A percentile compares a stretch with the other conserved stretches of the same genome.
These are phyloP conservation scores for Verticillium longisporum DNA, from an alignment of 2,329 filamentous ascomycete genomes.

Conservation along the genomic window DNA sequence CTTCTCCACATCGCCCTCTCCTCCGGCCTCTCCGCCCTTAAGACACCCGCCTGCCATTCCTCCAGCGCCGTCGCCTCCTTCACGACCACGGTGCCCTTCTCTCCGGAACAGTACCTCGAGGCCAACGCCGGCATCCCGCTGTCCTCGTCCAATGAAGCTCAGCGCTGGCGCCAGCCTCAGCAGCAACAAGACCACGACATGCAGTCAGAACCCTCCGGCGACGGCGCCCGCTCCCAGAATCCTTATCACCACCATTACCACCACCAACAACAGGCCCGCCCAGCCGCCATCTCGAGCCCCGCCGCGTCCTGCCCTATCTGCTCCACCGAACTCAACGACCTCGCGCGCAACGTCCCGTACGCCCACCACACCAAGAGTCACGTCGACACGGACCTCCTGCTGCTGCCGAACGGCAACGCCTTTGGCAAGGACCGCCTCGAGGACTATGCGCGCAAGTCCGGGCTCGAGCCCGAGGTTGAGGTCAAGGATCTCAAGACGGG, in stretches of 20 bases:
- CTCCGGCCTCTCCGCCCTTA: conserved; percentile 87
- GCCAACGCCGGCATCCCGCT: too few relatives aligned
- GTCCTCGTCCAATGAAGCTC: not conserved
- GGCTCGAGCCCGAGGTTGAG: conserved; percentile 50
- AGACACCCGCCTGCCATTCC: conserved; percentile 89
- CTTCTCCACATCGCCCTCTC: conserved; percentile 86
- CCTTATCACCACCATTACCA: too few relatives aligned
- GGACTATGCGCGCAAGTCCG: conserved; percentile 73
- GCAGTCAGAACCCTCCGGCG: conserved; percentile 14
- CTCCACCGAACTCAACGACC: conserved; percentile 86
- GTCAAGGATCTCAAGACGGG: conserved; percentile 77
- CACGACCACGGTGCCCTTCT: not conserved
- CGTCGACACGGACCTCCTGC: conserved; percentile 78
- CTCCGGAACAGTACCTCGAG: not conserved
- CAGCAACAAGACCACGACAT: conserved; percentile 18
- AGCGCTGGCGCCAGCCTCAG: conserved; percentile 7
- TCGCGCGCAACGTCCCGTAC: conserved; percentile 84
- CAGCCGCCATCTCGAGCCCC: not conserved
- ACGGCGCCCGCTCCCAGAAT: conserved; percentile 4
- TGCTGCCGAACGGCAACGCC: conserved; percentile 81
- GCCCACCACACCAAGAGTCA: conserved; percentile 93
- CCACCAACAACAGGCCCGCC: conserved; percentile 1
- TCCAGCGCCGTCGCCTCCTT: conserved; percentile 37
- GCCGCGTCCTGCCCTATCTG: conserved; percentile 72
- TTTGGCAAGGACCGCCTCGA: conserved; percentile 72